phyloP scores from a whole-genome alignment of 108 stramenopile genomes.

The Pseudonitzschia delicatissima region DNA sequence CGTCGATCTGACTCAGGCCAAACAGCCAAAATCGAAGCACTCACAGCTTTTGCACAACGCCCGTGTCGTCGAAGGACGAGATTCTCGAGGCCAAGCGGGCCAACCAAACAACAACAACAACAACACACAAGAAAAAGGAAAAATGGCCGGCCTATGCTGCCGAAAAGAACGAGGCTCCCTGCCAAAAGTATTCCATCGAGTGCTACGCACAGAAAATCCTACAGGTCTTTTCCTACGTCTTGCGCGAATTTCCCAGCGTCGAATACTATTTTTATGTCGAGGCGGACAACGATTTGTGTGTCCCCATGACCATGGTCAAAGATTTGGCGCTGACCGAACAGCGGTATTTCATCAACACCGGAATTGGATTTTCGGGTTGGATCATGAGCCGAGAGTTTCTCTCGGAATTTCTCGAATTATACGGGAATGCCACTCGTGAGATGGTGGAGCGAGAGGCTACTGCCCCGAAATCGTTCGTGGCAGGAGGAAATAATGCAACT shows the following conservation, averaged over 20 bases:
- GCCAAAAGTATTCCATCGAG: slow-evolving; percentile 25
- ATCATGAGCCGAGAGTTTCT: slow-evolving; percentile 40
- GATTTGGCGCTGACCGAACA: slow-evolving; percentile 18
- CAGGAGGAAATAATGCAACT: background rate
- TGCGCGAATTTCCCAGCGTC: slow-evolving; percentile 15
- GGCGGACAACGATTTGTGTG: slow-evolving; percentile 37
- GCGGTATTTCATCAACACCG: slow-evolving; percentile 39
- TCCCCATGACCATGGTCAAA: slow-evolving; percentile 25
- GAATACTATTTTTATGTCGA: slow-evolving; percentile 41
- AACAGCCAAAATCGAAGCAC: slow-evolving; percentile 12
- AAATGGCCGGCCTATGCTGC: background rate
- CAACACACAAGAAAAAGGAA: background rate
- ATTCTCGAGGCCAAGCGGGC: background rate
- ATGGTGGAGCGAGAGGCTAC: background rate
- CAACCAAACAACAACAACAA: background rate
- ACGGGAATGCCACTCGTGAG: slow-evolving; percentile 9
- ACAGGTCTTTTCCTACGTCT: slow-evolving; percentile 32
- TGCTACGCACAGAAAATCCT: slow-evolving; percentile 36
- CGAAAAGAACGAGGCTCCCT: slow-evolving; percentile 16
- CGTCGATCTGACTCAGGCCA: slow-evolving; percentile 26
- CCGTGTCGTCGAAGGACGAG: slow-evolving; percentile 7
- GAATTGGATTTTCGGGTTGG: slow-evolving; percentile 40
- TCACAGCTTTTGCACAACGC: slow-evolving; percentile 25
- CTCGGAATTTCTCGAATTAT: slow-evolving; percentile 22
- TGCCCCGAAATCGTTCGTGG: background rate